Base-by-base conservation (phyloP, 805 yeast genomes). In the Saturnispora bothae region DNA sequence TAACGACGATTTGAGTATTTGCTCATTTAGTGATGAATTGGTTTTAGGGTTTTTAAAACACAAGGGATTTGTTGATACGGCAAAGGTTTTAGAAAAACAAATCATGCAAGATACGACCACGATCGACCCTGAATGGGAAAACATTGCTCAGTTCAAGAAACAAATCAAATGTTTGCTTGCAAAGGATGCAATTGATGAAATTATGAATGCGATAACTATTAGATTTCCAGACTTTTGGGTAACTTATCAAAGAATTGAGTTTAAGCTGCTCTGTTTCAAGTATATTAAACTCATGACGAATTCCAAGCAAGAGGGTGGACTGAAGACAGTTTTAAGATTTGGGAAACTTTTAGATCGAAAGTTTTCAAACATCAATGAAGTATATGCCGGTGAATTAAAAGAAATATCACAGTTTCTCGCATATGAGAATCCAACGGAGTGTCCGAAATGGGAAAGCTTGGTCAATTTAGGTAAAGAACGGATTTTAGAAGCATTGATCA, bases 21-120 rank as follows among this genome's bases (percentile, higher is more conserved):
- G 45, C 20, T 20, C 32, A 12, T 31, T 49, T 19, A 40, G 41
- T 12, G 55, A 54, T 41, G 34, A 38, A 14, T 30, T 55, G 26
- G 43, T 55, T n/a, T 45, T 61, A n/a, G 56, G 65, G 12, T 78
- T 76, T 50, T 65, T 79, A 28, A 62, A 66, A n/a, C 73, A 76
- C 48, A 66, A 68, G 38, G 85, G 85, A 3, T 70, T 66, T 47
- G 61, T 64, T 22, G 73, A 73, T 39, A 69, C 75, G 3, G 69
- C 74, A 2, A 61, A 61, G 41, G 70, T 75, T 0, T 71, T 79
- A 41, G 56, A 64, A 17, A 53, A 59, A 27, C 84, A 77, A 22
- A 14, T 23, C 3, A 18, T 21, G 14, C 8, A 31, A 25, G 5
- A n/a, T 5, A 10, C 28, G 12, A 26, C 28, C 5, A n/a, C 23